Evolutionary conservation across 2,329 filamentous ascomycete genomes (phyloP).

Genomic region (Claviceps sorghi): DNA sequence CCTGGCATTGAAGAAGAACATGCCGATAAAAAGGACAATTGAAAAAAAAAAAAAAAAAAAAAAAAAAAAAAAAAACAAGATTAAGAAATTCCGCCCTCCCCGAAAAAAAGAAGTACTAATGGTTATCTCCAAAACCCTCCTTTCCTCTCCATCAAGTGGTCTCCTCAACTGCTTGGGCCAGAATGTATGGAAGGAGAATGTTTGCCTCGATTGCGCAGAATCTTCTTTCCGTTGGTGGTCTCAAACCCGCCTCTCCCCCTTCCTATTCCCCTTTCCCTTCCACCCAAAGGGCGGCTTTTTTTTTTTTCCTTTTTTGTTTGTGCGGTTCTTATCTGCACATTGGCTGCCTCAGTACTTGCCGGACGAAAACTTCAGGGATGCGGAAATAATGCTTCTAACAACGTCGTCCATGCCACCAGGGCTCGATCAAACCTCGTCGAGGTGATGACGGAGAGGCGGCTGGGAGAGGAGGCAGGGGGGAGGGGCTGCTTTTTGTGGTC

Average conservation of each 20-base stretch:
- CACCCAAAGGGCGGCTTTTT: not conserved
- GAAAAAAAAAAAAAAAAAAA: not conserved
- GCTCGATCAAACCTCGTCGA: not conserved
- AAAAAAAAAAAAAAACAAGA: not conserved
- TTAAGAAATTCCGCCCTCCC: not conserved
- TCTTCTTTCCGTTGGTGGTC: not conserved
- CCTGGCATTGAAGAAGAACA: conserved; percentile 47
- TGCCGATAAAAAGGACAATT: not conserved
- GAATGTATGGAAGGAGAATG: not conserved
- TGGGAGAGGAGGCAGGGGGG: too few relatives aligned
- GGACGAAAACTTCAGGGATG: not conserved
- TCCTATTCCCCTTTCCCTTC: not conserved
- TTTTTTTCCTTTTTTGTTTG: not conserved
- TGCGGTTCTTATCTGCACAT: not conserved
- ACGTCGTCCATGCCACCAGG: not conserved
- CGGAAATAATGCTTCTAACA: not conserved
- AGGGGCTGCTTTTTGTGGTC: too few relatives aligned
- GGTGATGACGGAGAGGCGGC: too few relatives aligned
- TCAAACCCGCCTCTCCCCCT: too few relatives aligned
- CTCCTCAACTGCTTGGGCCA: not conserved
- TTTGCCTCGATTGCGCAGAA: not conserved
- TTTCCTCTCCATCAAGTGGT: not conserved
- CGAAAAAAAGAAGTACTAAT: not conserved
- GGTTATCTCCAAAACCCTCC: not conserved
- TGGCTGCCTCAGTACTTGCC: not conserved